These are phyloP conservation scores for Echinosophora koreensis DNA, from an alignment of 306 rosid species.

Conservation along the genomic window DNA sequence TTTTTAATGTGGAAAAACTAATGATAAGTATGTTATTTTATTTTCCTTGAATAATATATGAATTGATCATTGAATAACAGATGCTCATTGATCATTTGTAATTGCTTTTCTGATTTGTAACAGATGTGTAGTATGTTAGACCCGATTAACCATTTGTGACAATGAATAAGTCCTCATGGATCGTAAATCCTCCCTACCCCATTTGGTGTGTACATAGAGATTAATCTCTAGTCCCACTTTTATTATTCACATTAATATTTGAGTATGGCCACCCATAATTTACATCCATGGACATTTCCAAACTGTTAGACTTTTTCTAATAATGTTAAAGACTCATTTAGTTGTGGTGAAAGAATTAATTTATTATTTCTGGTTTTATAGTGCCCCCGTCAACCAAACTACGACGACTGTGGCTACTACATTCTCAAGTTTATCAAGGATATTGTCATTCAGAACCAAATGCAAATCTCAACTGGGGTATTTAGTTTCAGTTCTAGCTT, in stretches of 20 bases:
- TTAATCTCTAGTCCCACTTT: constrained; percentile 10
- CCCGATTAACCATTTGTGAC: constrained; percentile 87
- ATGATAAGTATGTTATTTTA: constrained; percentile 18
- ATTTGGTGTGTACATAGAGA: constrained; percentile 48
- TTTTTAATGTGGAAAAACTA: constrained; percentile 1
- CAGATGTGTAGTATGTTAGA: no score
- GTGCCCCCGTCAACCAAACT: no score
- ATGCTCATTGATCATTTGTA: no score
- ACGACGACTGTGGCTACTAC: no score
- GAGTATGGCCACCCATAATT: constrained; percentile 52
- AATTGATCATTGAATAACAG: no score
- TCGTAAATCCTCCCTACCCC: constrained; percentile 64
- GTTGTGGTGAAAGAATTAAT: background rate
- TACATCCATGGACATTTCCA: constrained; percentile 33
- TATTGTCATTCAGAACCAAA: no score
- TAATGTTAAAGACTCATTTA: constrained; percentile 32
- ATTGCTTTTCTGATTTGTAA: no score
- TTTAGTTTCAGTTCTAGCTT: no score
- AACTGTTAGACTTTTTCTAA: constrained; percentile 25
- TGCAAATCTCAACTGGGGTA: no score
- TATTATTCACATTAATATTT: constrained; percentile 34
- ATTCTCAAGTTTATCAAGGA: no score
- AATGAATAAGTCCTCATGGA: constrained; percentile 91
- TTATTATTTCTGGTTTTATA: no score
- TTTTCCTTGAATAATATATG: constrained; percentile 38